phyloP scores from a whole-genome alignment of 2,329 filamentous ascomycete genomes.

The Cladophialophora bantiana region DNA sequence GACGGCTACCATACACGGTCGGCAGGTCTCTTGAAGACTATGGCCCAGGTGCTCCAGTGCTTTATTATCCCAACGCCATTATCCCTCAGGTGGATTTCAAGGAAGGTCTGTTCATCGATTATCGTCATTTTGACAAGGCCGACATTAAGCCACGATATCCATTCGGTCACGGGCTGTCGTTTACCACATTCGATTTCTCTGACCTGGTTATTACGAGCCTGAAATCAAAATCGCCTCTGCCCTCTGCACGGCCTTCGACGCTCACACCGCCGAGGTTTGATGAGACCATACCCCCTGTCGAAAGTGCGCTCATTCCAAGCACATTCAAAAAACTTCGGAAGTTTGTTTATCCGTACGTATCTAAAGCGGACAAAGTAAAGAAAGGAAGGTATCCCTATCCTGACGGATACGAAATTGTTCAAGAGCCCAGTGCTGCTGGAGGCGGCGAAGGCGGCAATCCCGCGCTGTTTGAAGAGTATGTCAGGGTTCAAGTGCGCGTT shows the following conservation, averaged over 20 bases:
- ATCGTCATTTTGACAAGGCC: slow-evolving; percentile 83
- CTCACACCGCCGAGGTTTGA: slow-evolving; percentile 63
- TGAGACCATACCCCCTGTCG: slow-evolving; percentile 60
- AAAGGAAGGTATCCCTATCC: slow-evolving; percentile 59
- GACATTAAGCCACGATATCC: slow-evolving; percentile 78
- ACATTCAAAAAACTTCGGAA: slow-evolving; percentile 69
- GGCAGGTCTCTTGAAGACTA: slow-evolving; percentile 77
- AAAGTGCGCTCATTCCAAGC: slow-evolving; percentile 67
- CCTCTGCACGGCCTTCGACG: slow-evolving; percentile 51
- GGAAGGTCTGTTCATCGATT: slow-evolving; percentile 87
- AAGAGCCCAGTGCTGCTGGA: slow-evolving; percentile 67
- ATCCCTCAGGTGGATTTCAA: slow-evolving; percentile 82
- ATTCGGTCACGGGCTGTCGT: slow-evolving; percentile 86
- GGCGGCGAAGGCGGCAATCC: slow-evolving; percentile 74
- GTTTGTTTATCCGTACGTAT: slow-evolving; percentile 77
- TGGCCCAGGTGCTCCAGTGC: slow-evolving; percentile 72
- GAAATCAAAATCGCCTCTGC: slow-evolving; percentile 57
- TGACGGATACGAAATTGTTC: slow-evolving; percentile 60
- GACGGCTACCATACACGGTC: slow-evolving; percentile 88
- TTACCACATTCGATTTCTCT: slow-evolving; percentile 73
- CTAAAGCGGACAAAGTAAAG: slow-evolving; percentile 57
- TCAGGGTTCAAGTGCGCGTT: slow-evolving; percentile 42
- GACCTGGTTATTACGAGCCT: slow-evolving; percentile 58
- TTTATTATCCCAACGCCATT: slow-evolving; percentile 72
- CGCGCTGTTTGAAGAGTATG: slow-evolving; percentile 66